phyloP scores from a whole-genome alignment of 768 basidiomycete genomes.

The Phaffia australis region DNA sequence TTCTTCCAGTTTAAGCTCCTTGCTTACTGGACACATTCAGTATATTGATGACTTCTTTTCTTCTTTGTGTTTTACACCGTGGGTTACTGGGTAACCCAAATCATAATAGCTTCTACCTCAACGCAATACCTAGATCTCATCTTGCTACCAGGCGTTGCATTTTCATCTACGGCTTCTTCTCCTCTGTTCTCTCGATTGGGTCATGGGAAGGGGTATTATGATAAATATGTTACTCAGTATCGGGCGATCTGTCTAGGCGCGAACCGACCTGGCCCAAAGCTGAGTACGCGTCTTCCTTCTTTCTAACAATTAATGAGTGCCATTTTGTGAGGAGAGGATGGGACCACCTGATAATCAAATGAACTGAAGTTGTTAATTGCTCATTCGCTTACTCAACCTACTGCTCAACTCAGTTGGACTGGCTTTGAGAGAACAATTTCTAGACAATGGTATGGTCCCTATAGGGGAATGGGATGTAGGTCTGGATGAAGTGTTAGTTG shows the following conservation, averaged over 20 bases:
- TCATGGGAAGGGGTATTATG: constrained; percentile 17
- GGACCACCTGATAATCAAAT: too few species aligned
- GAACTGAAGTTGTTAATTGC: neutral
- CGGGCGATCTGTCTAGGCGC: neutral
- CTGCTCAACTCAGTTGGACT: constrained; percentile 13
- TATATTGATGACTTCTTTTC: too few species aligned
- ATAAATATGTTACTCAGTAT: constrained; percentile 12
- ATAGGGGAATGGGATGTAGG: constrained; percentile 17
- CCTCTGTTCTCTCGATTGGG: neutral
- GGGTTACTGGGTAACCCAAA: too few species aligned
- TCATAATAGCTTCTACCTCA: too few species aligned
- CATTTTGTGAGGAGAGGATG: neutral
- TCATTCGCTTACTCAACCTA: neutral
- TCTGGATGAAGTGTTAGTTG: constrained; percentile 8
- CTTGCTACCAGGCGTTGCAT: constrained; percentile 10
- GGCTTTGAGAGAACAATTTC: constrained; percentile 16
- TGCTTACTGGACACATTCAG: neutral
- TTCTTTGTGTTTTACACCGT: too few species aligned
- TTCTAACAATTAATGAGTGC: neutral
- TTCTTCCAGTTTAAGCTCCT: neutral
- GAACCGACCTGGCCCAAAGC: neutral
- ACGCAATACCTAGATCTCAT: constrained; percentile 1
- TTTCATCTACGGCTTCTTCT: constrained; percentile 1
- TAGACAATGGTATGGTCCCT: constrained; percentile 8
- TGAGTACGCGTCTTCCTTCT: constrained; percentile 2